Base-by-base conservation (phyloP, 352 stramenopile genomes). In the Phytophthora quininea region DNA sequence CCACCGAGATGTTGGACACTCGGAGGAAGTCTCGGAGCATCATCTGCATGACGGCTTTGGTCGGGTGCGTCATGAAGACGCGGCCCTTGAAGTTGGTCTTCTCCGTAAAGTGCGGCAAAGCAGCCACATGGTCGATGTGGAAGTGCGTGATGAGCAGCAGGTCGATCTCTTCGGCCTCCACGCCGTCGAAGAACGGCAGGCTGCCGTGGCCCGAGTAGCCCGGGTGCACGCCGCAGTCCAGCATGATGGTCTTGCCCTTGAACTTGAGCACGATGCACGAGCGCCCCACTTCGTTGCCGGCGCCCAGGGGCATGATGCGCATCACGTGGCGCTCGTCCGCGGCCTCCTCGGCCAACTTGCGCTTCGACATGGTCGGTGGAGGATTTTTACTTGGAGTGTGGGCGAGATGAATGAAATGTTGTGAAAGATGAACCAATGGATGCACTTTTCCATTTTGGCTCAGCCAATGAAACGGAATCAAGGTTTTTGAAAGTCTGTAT, bases 231-330 rank as follows among this genome's bases (percentile, higher is more conserved):
- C 90, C 90, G 58, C 90, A 97, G 83, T 97, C 89, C 40, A 97
- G 83, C 84, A 99, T 93, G 71, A 99, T 98, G 19, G 93, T 99
- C 81, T 98, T 99, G 58, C 96, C 96, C 69, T 98, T 98, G 89
- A 99, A 99, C 80, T 99, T 98, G 35, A 99, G 83, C 64, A 99
- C 88, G 76, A 99, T 98, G 79, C 98, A 99, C n/a, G 97, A 99
- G 43, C 98, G 88, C 10, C 98, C 98, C 7, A 99, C 98, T 74
- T 99, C 98, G 71, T 99, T 98, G 50, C 98, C 98, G 4, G 97
- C 96, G 14, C 98, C 98, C 45, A 99, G 88, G 4, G 96, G 95
- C 83, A 96, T 98, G 71, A 99, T 95, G 71, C 85, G 85, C 88
- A 98, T 96, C 60, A 95, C 82, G 72, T 96, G 87, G 64, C 89